A percentile compares a stretch with the other conserved stretches of the same genome.
Conservation (phyloP, 768 basidiomycete species). For the Lentinula boryana region DNA sequence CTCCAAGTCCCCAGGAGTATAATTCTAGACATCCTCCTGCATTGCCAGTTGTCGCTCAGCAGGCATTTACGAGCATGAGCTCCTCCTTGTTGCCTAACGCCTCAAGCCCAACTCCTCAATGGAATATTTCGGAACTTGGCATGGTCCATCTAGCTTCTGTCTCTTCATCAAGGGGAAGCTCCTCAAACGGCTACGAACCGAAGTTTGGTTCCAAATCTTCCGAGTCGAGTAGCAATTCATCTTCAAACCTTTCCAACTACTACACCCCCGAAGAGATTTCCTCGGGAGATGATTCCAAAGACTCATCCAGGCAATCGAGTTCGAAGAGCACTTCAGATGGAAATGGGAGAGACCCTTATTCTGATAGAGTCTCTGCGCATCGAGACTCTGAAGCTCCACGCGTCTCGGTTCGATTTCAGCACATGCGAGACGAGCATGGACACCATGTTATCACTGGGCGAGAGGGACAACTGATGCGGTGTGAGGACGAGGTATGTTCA, state of each 20-base stretch:
- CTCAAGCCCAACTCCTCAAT: constrained; percentile 16
- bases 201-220: background rate
- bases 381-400: constrained; percentile 21
- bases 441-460: constrained; percentile 66
- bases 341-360: background rate
- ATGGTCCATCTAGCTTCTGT: constrained; percentile 36
- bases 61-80: constrained; percentile 10
- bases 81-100: constrained; percentile 14
- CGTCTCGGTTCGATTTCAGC: constrained; percentile 61
- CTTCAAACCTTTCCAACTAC: background rate
- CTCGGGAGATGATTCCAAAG: background rate
- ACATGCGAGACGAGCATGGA: constrained; percentile 57
- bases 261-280: constrained; percentile 2
- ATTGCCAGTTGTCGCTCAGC: constrained; percentile 6
- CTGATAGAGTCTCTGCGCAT: background rate
- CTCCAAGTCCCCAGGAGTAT: background rate
- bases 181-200: background rate
- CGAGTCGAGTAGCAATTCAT: constrained; percentile 1
- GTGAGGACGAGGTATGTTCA: constrained; percentile 66
- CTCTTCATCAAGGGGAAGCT: constrained; percentile 7
- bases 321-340: background rate
- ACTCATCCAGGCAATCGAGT: background rate
- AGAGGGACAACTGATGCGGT: constrained; percentile 57
- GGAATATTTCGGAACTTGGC: constrained; percentile 35
- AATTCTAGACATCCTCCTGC: constrained; percentile 10